phyloP scores from a whole-genome alignment of 345 rosid genomes.

The Gossypium anomalum region DNA sequence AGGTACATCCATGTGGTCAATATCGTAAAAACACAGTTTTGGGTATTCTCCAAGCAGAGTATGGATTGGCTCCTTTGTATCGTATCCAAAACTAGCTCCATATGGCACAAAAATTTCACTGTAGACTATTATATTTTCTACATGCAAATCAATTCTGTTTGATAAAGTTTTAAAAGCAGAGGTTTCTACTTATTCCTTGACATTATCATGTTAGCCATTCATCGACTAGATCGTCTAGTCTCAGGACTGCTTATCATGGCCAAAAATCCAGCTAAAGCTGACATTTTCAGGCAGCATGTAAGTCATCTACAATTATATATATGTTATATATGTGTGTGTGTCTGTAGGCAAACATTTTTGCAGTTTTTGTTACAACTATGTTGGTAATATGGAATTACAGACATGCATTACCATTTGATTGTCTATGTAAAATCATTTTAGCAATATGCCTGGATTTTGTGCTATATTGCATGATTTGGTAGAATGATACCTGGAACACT shows the following conservation, averaged over 20 bases:
- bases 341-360: not conserved
- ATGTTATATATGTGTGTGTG: not conserved
- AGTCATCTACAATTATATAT: not conserved
- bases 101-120: conserved; percentile 8
- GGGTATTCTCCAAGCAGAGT: conserved; percentile 93
- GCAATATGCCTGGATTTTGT: not conserved
- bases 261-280: conserved; percentile 77
- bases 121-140: not conserved
- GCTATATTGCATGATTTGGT: not conserved
- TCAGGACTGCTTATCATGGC: conserved; percentile 92
- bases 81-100: conserved; percentile 54
- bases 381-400: not conserved
- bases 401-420: not conserved
- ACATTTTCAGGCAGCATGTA: conserved; percentile 83
- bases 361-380: not conserved
- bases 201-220: conserved; percentile 50
- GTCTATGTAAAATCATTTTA: not conserved
- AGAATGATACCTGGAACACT: not conserved
- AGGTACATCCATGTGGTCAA: conserved; percentile 98
- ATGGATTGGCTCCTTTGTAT: conserved; percentile 66
- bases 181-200: conserved; percentile 32
- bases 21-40: conserved; percentile 93
- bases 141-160: not conserved
- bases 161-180: not conserved
- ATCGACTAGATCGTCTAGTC: conserved; percentile 80